Evolutionary conservation across 108 stramenopile genomes (phyloP), one percentile per base, ranked within the genome.

Genomic region (Pseudonitzschia multistriata): DNA sequence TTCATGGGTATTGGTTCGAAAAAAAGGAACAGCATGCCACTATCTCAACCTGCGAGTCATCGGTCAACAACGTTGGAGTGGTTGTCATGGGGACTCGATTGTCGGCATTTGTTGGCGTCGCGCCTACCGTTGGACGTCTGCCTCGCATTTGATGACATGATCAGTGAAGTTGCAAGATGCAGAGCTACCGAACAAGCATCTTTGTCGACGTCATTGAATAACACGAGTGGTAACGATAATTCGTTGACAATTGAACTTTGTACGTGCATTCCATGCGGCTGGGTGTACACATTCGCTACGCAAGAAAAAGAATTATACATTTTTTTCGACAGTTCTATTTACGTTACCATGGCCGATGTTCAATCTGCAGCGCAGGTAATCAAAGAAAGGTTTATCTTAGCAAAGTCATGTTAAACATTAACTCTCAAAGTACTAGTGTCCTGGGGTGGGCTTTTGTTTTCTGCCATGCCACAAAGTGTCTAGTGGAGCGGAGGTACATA

Each of bases 71-170:
- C 49, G 73, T 74, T 79, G 72, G 83, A 54, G 19, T 79, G 66
- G 70, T 30, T 65, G 69, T 25, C 59, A 57, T 62, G 81, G 61
- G 78, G 67, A 37, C 55, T 89, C 49, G 90, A 91, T 73, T 85
- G 80, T 67, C 72, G 90, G 17, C 87, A 91, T 64, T 66, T 68
- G 48, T 82, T 91, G 45, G 82, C 83, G 15, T 80, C 86, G 0
- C 66, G 76, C 67, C 60, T 91, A 17, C 81, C 88, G 13, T 67
- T 83, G 11, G 88, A 91, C 73, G 82, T 81, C 2, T 68, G 85
- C 52, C 76, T 78, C 35, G 87, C 87, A 11, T 84, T 91, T 66
- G 90, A 88, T 60, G 90, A 88, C 49, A 81, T 86, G 74, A 85
- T 91, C 62, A 81, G 80, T 52, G 86, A 91, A 66, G 74, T 88